Evolutionary conservation across 2,329 filamentous ascomycete species (phyloP), one percentile per base, ranked within the genome.

Genomic region (Calonectria hawksworthii): DNA sequence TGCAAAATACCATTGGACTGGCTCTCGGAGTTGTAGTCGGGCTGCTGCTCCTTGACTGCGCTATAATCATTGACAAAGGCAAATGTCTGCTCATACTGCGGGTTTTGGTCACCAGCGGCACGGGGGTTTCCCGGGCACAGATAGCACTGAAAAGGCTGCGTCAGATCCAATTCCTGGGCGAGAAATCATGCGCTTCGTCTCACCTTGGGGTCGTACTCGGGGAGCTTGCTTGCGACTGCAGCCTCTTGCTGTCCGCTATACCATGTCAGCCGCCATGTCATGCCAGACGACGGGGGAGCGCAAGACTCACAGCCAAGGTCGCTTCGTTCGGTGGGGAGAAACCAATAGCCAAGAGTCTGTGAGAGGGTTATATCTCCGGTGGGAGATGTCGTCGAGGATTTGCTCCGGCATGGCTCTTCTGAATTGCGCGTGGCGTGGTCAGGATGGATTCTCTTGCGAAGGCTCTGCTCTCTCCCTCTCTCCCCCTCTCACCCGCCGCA

Each of bases 21-120:
- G 13, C 81, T 69, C 5, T 86, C 83, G 2, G 86, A 85, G 44
- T 84, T 83, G 85, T 99, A 99, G 63, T 95, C 93, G 36, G 93
- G 93, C 85, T 99, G 97, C 76, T 94, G 90, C 86, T 98, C 96
- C 86, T 98, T 98, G 66, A 99, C 96, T 2, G 97, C 97, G 82
- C 95, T 98, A 86, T 97, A 99, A 85, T 99, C 97, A 82, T 99
- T 99, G 79, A 99, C 94, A 82, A 99, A 99, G 50, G 96, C 94
- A 83, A 98, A 99, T 0, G 96, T 98, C 81, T 92, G 92, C 68
- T 94, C 90, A 83, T 99, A 99, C 69, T 94, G 89, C 1, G 97
- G 96, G 82, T 99, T 99, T 74, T 86, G 84, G 82, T 97, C 95
- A 70, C 97, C 97, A 80, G 95, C 93, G 4, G 97, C 97, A 72